These are phyloP conservation scores for Naegleria fowleri DNA, from an alignment of 208 protist species.

Conservation along the genomic window DNA sequence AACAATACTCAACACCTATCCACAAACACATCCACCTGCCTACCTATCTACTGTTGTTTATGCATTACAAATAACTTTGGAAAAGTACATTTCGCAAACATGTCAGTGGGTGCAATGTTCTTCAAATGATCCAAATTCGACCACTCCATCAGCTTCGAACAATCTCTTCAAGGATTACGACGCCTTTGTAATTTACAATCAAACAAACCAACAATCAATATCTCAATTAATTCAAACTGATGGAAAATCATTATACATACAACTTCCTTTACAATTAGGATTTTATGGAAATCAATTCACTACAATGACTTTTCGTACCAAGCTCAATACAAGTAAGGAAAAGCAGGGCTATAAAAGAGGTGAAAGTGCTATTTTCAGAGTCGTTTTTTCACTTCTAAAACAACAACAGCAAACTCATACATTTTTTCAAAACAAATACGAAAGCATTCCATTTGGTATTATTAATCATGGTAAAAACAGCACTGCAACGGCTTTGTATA, in stretches of 20 bases:
- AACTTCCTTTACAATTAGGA: neutral
- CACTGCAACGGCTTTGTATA: neutral
- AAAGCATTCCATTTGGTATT: neutral
- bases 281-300: neutral
- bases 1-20: neutral
- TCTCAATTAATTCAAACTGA: neutral
- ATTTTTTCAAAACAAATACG: neutral
- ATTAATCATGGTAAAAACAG: slow-evolving; percentile 20
- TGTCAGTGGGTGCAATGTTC: slow-evolving; percentile 6
- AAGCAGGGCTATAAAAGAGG: slow-evolving; percentile 25
- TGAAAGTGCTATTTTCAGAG: neutral
- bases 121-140: neutral
- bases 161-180: neutral
- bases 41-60: neutral
- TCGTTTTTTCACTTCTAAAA: neutral
- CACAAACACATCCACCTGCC: neutral
- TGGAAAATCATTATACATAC: slow-evolving; percentile 7
- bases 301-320: neutral
- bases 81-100: neutral
- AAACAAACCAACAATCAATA: neutral
- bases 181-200: neutral
- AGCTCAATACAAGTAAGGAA: slow-evolving; percentile 22
- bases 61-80: neutral
- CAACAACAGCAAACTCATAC: neutral
- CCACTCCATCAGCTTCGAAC: neutral